These are phyloP conservation scores for Grigorovia jiainica DNA, from an alignment of 805 yeast genomes.

Conservation along the genomic window DNA sequence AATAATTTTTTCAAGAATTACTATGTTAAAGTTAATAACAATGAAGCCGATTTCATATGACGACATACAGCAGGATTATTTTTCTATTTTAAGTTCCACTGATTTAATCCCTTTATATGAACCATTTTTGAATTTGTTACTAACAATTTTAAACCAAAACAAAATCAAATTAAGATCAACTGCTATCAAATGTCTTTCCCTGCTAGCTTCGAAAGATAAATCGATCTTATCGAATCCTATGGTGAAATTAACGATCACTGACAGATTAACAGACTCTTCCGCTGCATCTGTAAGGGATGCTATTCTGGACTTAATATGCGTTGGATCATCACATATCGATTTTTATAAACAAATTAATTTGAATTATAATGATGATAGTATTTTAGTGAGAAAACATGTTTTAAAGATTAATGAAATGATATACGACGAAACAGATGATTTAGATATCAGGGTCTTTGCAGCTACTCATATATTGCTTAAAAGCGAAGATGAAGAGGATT, in stretches of 20 bases:
- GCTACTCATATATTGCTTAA: slow-evolving; percentile 44
- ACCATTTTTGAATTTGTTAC: slow-evolving; percentile 40
- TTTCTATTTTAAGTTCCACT: slow-evolving; percentile 16
- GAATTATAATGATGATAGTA: slow-evolving; percentile 45
- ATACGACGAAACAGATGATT: slow-evolving; percentile 31
- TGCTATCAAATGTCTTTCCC: slow-evolving; percentile 56
- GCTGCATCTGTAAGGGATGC: slow-evolving; percentile 74
- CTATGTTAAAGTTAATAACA: background rate
- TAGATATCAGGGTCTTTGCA: slow-evolving; percentile 32
- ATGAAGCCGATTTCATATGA: background rate
- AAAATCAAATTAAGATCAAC: slow-evolving; percentile 48
- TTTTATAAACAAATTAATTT: slow-evolving; percentile 41
- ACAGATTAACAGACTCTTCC: slow-evolving; percentile 47
- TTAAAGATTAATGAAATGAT: slow-evolving; percentile 42
- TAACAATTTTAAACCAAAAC: slow-evolving; percentile 39
- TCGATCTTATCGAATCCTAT: slow-evolving; percentile 38
- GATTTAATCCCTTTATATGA: slow-evolving; percentile 37
- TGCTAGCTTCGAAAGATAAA: slow-evolving; percentile 45
- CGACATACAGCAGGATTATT: slow-evolving; percentile 9
- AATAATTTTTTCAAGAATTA: background rate
- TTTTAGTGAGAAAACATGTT: slow-evolving; percentile 56
- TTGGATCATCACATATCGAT: slow-evolving; percentile 29
- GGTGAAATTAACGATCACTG: slow-evolving; percentile 44
- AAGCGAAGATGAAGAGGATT: slow-evolving; percentile 63
- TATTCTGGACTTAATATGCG: slow-evolving; percentile 51